These are phyloP conservation scores for Xanthoconium stramineum DNA, from an alignment of 768 basidiomycete species.

Conservation along the genomic window DNA sequence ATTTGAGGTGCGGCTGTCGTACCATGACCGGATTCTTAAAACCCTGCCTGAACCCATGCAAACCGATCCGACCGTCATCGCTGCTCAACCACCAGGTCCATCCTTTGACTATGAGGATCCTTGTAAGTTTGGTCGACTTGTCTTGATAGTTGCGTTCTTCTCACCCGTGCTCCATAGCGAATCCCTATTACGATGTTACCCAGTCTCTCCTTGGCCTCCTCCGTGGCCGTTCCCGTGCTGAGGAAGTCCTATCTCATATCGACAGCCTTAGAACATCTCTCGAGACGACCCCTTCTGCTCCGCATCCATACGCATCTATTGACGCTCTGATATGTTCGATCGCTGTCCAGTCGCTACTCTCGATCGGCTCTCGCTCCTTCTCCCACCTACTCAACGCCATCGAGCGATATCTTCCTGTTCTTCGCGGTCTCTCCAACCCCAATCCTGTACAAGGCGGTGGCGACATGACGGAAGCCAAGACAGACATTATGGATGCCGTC, in stretches of 20 bases:
- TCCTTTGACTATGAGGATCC: conserved; percentile 83
- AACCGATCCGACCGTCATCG: conserved; percentile 57
- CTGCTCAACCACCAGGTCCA: conserved; percentile 71
- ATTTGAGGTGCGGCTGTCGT: conserved; percentile 86
- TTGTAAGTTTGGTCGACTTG: conserved; percentile 38
- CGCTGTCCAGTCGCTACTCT: conserved; percentile 81
- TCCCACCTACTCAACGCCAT: conserved; percentile 97
- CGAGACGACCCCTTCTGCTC: conserved; percentile 52
- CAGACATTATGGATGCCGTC: conserved; percentile 67
- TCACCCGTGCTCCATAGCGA: conserved; percentile 42
- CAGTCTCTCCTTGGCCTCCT: conserved; percentile 75
- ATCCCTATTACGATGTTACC: conserved; percentile 78
- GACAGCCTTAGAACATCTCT: conserved; percentile 66
- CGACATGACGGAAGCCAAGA: conserved; percentile 56
- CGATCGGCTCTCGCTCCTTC: conserved; percentile 93
- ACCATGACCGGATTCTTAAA: conserved; percentile 88
- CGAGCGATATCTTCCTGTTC: conserved; percentile 83
- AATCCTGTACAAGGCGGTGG: conserved; percentile 12
- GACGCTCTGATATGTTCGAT: conserved; percentile 72
- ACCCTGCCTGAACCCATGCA: conserved; percentile 86
- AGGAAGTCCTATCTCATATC: conserved; percentile 75
- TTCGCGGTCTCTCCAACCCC: conserved; percentile 55
- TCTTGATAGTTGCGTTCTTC: neutral
- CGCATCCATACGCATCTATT: conserved; percentile 52
- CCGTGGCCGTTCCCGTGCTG: conserved; percentile 74